A percentile compares a stretch with the other conserved stretches of the same genome.
Evolutionary conservation across 768 basidiomycete genomes (phyloP).

Genomic region (Terana coerulea): DNA sequence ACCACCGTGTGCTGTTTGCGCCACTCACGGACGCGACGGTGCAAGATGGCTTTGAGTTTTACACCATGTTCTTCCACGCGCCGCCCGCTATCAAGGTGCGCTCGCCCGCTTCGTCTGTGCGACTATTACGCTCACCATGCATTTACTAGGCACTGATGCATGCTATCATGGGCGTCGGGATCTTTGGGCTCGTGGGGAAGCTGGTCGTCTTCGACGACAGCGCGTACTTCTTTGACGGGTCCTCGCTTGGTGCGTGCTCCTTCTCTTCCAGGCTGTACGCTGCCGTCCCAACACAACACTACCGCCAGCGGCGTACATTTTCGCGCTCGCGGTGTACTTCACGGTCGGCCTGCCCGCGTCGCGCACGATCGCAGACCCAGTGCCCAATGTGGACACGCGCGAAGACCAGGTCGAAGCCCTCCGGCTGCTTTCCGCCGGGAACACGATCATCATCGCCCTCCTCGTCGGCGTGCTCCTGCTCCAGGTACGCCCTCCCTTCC

Average conservation of each 20-base stretch:
- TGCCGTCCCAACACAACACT: slow-evolving; percentile 7
- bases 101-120: not conserved
- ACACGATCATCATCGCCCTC: slow-evolving; percentile 74
- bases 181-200: slow-evolving; percentile 74
- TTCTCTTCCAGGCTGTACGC: not conserved
- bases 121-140: not conserved
- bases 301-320: slow-evolving; percentile 64
- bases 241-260: slow-evolving; percentile 64
- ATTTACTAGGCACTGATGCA: slow-evolving; percentile 73
- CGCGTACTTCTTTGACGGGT: slow-evolving; percentile 94
- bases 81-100: slow-evolving; percentile 90
- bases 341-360: slow-evolving; percentile 77
- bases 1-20: slow-evolving; percentile 79
- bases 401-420: slow-evolving; percentile 75
- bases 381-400: slow-evolving; percentile 48
- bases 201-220: slow-evolving; percentile 87
- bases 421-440: slow-evolving; percentile 79
- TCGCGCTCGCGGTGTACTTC: slow-evolving; percentile 75
- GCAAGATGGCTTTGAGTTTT: slow-evolving; percentile 83
- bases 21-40: slow-evolving; percentile 59
- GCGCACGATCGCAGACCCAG: slow-evolving; percentile 67
- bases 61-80: slow-evolving; percentile 88
- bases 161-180: slow-evolving; percentile 74
- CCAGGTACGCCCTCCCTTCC: slow-evolving; percentile 66
- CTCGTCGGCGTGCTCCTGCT: slow-evolving; percentile 62